A percentile compares a stretch with the other conserved stretches of the same genome.
Conservation (phyloP, 257 asterid genomes). For the Knoxia roxburghii region DNA sequence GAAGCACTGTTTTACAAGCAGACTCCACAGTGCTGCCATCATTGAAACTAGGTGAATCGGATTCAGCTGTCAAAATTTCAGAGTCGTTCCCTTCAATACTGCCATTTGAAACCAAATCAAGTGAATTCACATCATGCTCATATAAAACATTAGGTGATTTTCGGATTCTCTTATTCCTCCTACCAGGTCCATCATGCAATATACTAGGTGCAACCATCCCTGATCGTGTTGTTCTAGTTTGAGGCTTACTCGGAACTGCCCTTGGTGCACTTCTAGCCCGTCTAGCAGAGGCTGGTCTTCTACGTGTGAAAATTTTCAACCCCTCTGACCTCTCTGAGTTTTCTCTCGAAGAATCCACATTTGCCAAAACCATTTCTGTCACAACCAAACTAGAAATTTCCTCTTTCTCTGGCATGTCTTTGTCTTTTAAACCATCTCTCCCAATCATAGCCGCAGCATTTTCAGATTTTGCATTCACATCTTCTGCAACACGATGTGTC, state of each 20-base stretch:
- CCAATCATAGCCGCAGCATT: conserved; percentile 52
- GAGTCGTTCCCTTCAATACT: conserved; percentile 61
- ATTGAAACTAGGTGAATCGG: conserved; percentile 51
- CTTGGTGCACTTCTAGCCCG: conserved; percentile 59
- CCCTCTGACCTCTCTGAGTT: conserved; percentile 38
- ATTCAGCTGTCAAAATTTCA: conserved; percentile 53
- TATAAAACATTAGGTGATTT: conserved; percentile 58
- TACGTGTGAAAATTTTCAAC: conserved; percentile 31
- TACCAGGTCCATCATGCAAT: conserved; percentile 41
- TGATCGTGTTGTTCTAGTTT: conserved; percentile 26
- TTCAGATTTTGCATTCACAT: conserved; percentile 47
- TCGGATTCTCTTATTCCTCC: conserved; percentile 55
- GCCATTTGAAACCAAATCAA: conserved; percentile 49
- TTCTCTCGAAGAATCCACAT: conserved; percentile 43
- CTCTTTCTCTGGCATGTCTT: conserved; percentile 35
- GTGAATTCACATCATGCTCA: conserved; percentile 39
- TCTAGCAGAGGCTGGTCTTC: conserved; percentile 42
- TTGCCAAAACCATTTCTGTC: conserved; percentile 26
- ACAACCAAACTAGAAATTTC: conserved; percentile 26
- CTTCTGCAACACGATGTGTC: conserved; percentile 27
- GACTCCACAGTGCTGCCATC: conserved; percentile 58
- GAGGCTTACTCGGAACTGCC: conserved; percentile 36
- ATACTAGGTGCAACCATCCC: conserved; percentile 22
- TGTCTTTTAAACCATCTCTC: conserved; percentile 40
- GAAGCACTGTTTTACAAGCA: conserved; percentile 33